phyloP scores from a whole-genome alignment of 768 basidiomycete species.

The Termitomyces bulborhizus region DNA sequence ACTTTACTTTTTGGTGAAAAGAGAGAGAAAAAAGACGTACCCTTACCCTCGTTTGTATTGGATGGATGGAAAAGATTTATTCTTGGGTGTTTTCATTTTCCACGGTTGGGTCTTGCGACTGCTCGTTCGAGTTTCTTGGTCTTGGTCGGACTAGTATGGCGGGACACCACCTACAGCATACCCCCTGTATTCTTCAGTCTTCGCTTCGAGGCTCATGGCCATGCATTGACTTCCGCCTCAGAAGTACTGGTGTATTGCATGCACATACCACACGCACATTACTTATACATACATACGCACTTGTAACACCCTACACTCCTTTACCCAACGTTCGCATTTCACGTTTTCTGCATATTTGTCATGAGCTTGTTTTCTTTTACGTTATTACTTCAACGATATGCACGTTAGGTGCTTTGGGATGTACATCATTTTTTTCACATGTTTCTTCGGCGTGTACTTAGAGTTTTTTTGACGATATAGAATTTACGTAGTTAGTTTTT shows the following conservation, averaged over 20 bases:
- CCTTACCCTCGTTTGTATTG: not conserved
- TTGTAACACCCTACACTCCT: conserved; percentile 1
- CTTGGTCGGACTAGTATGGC: not conserved
- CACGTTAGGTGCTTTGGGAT: conserved; percentile 2
- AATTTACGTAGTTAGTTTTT: not conserved
- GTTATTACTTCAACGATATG: conserved; percentile 11
- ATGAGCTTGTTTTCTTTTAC: not conserved
- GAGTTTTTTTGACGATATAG: not conserved
- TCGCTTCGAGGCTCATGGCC: not conserved
- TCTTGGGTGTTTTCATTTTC: not conserved
- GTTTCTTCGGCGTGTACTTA: not conserved
- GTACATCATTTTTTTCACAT: not conserved
- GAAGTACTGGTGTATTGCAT: conserved; percentile 6
- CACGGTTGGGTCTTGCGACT: not conserved
- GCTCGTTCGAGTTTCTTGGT: not conserved
- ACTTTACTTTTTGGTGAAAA: not conserved
- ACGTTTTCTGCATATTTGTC: not conserved
- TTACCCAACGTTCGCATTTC: not conserved
- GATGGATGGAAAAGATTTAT: not conserved
- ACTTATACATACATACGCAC: not conserved
- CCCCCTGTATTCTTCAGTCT: not conserved
- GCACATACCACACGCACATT: not conserved
- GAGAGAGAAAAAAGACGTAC: not conserved
- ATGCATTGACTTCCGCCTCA: not conserved
- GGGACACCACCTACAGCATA: not conserved